Evolutionary conservation across 768 basidiomycete species (phyloP).

Genomic region (Mrakia frigida): DNA sequence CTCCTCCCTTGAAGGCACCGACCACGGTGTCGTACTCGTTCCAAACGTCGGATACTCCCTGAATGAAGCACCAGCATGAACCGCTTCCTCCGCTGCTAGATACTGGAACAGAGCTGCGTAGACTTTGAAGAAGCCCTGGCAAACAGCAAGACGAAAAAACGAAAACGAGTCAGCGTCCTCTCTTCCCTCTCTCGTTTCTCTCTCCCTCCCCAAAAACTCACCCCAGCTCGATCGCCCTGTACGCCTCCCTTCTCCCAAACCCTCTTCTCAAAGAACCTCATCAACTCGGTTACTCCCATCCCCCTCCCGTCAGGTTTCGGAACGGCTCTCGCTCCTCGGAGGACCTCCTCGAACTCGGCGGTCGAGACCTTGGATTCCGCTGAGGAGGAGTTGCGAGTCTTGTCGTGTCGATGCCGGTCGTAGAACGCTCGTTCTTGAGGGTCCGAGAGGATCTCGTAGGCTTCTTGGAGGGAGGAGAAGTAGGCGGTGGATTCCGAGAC

Average conservation of each 20-base stretch:
- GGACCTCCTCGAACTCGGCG: conserved; percentile 79
- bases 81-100: conserved; percentile 72
- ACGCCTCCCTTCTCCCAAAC: conserved; percentile 38
- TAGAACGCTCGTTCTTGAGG: conserved; percentile 97
- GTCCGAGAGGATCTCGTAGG: conserved; percentile 60
- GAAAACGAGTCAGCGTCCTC: conserved; percentile 39
- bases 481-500: conserved; percentile 77
- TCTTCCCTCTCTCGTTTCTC: conserved; percentile 59
- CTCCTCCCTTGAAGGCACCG: conserved; percentile 31
- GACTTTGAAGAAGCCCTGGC: conserved; percentile 80
- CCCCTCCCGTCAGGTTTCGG: conserved; percentile 49
- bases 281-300: conserved; percentile 70
- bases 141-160: not conserved
- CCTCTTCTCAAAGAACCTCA: conserved; percentile 69
- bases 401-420: conserved; percentile 67
- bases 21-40: conserved; percentile 67
- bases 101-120: conserved; percentile 82
- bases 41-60: conserved; percentile 80
- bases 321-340: conserved; percentile 58
- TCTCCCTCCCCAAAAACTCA: conserved; percentile 50
- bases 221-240: conserved; percentile 48
- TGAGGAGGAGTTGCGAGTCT: conserved; percentile 51
- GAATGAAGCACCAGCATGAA: conserved; percentile 46
- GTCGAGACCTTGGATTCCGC: conserved; percentile 55
- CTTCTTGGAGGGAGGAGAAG: conserved; percentile 85